phyloP scores from a whole-genome alignment of 257 asterid genomes.

The Rehmannia glutinosa region DNA sequence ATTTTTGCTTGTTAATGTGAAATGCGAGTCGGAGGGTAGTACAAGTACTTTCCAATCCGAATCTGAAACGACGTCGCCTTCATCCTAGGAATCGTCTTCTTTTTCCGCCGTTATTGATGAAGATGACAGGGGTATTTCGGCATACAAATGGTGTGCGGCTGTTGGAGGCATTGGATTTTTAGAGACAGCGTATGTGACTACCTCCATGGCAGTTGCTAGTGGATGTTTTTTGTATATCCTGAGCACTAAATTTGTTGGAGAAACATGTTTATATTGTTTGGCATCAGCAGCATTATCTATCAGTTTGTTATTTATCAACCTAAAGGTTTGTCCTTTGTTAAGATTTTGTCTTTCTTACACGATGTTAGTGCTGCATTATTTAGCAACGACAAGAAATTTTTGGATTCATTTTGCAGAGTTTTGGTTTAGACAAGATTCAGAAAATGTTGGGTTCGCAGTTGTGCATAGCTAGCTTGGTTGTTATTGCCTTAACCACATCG shows the following conservation, averaged over 20 bases:
- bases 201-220: constrained; percentile 72
- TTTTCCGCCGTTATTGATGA: constrained; percentile 12
- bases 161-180: constrained; percentile 65
- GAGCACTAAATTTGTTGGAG: constrained; percentile 53
- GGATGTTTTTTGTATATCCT: constrained; percentile 63
- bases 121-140: constrained; percentile 24
- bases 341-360: background rate
- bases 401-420: constrained; percentile 41
- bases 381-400: background rate
- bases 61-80: constrained; percentile 15
- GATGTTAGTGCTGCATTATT: background rate
- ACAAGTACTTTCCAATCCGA: constrained; percentile 30
- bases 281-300: constrained; percentile 55
- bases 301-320: constrained; percentile 51
- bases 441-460: constrained; percentile 53
- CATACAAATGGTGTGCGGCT: constrained; percentile 52
- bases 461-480: constrained; percentile 50
- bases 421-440: constrained; percentile 45
- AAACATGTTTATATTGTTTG: constrained; percentile 60
- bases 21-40: constrained; percentile 36
- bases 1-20: constrained; percentile 38
- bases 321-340: constrained; percentile 44
- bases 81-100: background rate
- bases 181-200: constrained; percentile 67
- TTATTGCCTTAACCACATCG: constrained; percentile 47